These are phyloP conservation scores for Wickerhamomyces ciferrii DNA, from an alignment of 805 yeast species.

Conservation along the genomic window DNA sequence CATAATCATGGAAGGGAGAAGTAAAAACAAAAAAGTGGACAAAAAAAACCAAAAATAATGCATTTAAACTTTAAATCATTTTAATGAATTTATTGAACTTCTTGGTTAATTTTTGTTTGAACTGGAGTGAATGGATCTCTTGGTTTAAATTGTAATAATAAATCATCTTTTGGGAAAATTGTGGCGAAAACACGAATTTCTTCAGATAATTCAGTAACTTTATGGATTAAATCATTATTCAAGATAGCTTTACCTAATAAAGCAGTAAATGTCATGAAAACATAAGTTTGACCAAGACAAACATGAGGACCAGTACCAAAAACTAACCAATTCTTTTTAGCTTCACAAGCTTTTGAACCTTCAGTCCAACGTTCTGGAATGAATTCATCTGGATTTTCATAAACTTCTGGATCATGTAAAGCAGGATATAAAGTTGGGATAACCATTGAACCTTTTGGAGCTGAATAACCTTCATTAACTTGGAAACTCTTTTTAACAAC, in stretches of 20 bases:
- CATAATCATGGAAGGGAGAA: not conserved
- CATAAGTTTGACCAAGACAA: constrained; percentile 93
- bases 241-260: constrained; percentile 88
- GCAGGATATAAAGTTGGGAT: constrained; percentile 96
- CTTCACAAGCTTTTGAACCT: constrained; percentile 69
- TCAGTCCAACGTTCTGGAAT: constrained; percentile 94
- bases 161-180: constrained; percentile 95
- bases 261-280: constrained; percentile 82
- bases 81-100: not conserved
- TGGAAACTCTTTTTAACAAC: constrained; percentile 86
- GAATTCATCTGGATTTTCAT: constrained; percentile 89
- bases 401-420: constrained; percentile 95
- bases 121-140: constrained; percentile 43
- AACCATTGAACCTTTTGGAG: constrained; percentile 96
- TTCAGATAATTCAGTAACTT: constrained; percentile 80
- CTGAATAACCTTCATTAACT: constrained; percentile 75
- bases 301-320: constrained; percentile 97
- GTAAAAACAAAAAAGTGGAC: not conserved
- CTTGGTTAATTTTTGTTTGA: not conserved
- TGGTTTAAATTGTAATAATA: constrained; percentile 66
- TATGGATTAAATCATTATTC: constrained; percentile 76
- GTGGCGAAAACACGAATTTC: constrained; percentile 96
- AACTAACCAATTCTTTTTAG: constrained; percentile 89
- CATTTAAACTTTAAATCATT: not conserved
- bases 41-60: not conserved